Base-by-base conservation (phyloP, 768 basidiomycete genomes). In the Suillus americanus region DNA sequence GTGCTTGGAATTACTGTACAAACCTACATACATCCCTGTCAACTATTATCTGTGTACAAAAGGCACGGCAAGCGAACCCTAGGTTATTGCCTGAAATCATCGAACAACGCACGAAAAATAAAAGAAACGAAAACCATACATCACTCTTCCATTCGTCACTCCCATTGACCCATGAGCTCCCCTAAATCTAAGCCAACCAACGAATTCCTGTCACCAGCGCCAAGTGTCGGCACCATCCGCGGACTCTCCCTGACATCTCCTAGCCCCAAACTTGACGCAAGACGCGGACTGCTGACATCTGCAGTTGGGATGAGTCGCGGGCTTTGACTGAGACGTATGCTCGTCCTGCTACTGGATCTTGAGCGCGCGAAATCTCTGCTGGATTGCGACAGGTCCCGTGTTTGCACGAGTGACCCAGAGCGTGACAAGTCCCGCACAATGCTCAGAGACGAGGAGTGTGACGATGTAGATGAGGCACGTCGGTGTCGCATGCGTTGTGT, bases 401-500 rank as follows among this genome's bases (percentile, higher is more conserved):
- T 10, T 55, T 66, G 74, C 10, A 65, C 73, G 72, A 37, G 80
- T 14, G 56, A 57, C 3, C 62, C 81, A 3, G 84, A 82, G 14
- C 71, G 72, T 33, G 53, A 33, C 30, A 54, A 33, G 20, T 33
- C 53, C 53, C 20, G 20, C 18, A 54, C 20, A n/a, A 54, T 5
- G 5, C 6, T 30, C 2, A 25, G 56, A 28, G 56, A 9, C n/a
- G 82, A 81, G 0, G 83, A 81, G 8, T 82, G 80, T 2, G 88
- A 88, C 3, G 90, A 90, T 3, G 88, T 75, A 0, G 90, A 92
- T 0, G 91, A 92, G 3, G 90, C 89, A 25, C 91, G 86, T 2
- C 92, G 88, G 70, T 91, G 91, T 48, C 90, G 87, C 73, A 89
- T 89, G 82, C 91, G 91, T 59, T 83, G 84, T 2, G 86, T 86